Evolutionary conservation across 306 rosid species (phyloP).

Genomic region (Trichosanthes truncata): DNA sequence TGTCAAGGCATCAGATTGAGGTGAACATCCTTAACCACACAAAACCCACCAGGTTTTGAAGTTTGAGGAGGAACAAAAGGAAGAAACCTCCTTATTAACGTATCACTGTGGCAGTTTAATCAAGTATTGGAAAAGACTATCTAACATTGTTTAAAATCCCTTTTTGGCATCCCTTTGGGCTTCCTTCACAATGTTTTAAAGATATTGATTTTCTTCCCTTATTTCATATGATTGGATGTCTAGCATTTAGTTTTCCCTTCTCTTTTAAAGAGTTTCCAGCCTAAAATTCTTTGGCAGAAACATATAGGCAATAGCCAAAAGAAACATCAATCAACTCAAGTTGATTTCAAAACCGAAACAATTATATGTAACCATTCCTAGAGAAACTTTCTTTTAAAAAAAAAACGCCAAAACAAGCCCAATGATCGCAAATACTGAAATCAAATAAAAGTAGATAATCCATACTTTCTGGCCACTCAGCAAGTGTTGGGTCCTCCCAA

Average conservation of each 20-base stretch:
- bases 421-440: background rate
- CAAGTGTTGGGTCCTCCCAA: conserved; percentile 93
- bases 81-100: background rate
- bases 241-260: background rate
- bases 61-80: background rate
- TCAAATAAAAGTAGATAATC: background rate
- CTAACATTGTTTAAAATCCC: too few relatives aligned
- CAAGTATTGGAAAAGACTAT: background rate
- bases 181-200: background rate
- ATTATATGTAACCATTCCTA: background rate
- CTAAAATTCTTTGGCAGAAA: background rate
- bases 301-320: background rate
- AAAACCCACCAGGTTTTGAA: background rate
- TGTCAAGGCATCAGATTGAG: background rate
- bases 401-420: too few relatives aligned
- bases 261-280: background rate
- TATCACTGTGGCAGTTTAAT: background rate
- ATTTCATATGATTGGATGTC: background rate
- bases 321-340: background rate
- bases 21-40: background rate
- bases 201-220: background rate
- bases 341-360: background rate
- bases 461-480: conserved; percentile 96
- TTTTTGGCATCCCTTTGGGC: background rate
- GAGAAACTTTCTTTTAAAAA: background rate